Evolutionary conservation across 75 land plant genomes (phyloP).

Genomic region (Gnetum montanum): DNA sequence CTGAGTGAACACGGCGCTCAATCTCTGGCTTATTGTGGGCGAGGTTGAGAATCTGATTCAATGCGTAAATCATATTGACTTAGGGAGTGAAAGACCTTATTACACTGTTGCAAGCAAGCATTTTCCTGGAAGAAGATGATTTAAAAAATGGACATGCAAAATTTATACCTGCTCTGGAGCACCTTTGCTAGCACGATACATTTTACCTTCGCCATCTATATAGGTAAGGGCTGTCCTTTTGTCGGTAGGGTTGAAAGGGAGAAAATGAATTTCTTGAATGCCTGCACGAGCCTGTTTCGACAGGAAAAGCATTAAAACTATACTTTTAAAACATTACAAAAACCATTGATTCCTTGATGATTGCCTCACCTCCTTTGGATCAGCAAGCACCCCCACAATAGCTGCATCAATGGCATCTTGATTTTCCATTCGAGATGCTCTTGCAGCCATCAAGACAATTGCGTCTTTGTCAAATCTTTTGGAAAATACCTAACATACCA

Average conservation of each 20-base stretch:
- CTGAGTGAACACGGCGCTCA: slow-evolving; percentile 74
- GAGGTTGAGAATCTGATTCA: slow-evolving; percentile 78
- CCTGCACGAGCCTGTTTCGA: slow-evolving; percentile 79
- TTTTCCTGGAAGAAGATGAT: too few relatives aligned
- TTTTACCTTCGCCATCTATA: slow-evolving; percentile 65
- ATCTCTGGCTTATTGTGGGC: slow-evolving; percentile 82
- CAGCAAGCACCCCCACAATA: slow-evolving; percentile 77
- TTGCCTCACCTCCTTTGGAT: slow-evolving; percentile 78
- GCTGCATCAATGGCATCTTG: slow-evolving; percentile 96
- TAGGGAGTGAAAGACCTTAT: too few relatives aligned
- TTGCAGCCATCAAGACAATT: slow-evolving; percentile 80
- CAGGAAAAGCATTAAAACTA: slow-evolving; percentile 3
- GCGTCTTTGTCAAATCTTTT: slow-evolving; percentile 59
- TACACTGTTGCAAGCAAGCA: too few relatives aligned
- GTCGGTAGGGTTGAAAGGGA: slow-evolving; percentile 96
- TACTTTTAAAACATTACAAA: not conserved
- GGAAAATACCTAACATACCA: slow-evolving; percentile 49
- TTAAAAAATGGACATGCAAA: too few relatives aligned
- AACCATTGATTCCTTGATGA: not conserved
- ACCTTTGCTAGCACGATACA: slow-evolving; percentile 95
- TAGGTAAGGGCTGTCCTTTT: slow-evolving; percentile 94
- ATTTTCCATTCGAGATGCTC: slow-evolving; percentile 79
- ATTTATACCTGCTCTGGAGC: slow-evolving; percentile 90
- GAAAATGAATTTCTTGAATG: slow-evolving; percentile 82
- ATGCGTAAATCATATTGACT: too few relatives aligned